Percentiles rank a stretch among this genome's conserved stretches.
phyloP scores from a whole-genome alignment of 2,329 filamentous ascomycete genomes.

The Ophiobolus disseminans region DNA sequence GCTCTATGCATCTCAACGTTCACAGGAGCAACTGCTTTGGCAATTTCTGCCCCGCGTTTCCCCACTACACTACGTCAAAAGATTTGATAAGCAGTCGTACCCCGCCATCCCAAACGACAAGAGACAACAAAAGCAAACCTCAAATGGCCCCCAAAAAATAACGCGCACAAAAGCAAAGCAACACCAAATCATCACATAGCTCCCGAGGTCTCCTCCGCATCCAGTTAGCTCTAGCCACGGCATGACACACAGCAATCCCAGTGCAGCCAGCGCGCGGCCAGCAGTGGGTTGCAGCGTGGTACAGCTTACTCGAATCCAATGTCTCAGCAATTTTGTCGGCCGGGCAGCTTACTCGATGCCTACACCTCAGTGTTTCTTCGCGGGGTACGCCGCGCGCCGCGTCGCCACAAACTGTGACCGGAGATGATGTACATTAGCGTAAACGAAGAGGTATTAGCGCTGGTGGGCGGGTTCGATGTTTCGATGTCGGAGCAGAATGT shows the following conservation, averaged over 20 bases:
- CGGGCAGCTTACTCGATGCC: constrained; percentile 2
- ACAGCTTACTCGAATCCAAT: neutral
- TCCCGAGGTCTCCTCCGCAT: constrained; percentile 9
- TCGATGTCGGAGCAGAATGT: too few species aligned
- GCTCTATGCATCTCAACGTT: neutral
- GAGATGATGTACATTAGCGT: too few species aligned
- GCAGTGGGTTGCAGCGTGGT: neutral
- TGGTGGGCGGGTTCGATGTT: too few species aligned
- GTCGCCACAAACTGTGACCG: too few species aligned
- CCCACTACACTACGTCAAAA: neutral
- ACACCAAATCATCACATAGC: constrained; percentile 5
- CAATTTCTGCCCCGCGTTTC: neutral
- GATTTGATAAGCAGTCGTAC: neutral
- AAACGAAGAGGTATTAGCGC: too few species aligned
- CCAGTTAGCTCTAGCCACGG: constrained; percentile 4
- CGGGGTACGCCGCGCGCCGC: too few species aligned
- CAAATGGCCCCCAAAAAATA: too few species aligned
- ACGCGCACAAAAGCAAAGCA: constrained; percentile 5
- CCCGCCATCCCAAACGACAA: neutral
- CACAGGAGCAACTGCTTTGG: neutral
- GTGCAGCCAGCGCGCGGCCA: neutral
- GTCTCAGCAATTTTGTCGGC: neutral
- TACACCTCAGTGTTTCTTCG: constrained; percentile 4
- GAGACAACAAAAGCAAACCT: constrained; percentile 6
- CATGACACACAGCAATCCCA: neutral